Evolutionary conservation across 352 stramenopile species (phyloP), one percentile per base, ranked within the genome.

Genomic region (Pythium brachiatum): DNA sequence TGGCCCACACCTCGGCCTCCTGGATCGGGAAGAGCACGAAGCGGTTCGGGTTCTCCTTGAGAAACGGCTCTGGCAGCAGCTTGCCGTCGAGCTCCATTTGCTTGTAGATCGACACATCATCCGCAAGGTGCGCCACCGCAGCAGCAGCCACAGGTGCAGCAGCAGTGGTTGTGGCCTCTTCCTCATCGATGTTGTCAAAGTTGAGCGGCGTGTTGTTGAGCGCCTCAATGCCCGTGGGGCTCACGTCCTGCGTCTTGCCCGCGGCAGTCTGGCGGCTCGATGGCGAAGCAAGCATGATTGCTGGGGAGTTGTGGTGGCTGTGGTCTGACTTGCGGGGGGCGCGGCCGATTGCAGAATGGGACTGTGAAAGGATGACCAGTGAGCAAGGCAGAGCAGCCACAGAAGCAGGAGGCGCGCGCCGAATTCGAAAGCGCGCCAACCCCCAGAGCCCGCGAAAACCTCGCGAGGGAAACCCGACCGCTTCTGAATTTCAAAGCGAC

Each of bases 21-120:
- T 99, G 83, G 80, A 99, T 99, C 12, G 96, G 96, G 81, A 99
- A 99, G 18, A 99, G 80, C 62, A 99, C 96, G 74, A 99, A 99
- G 11, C 97, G 85, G 71, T 97, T 90, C 36, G 95, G 95, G 74
- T 99, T 99, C 72, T 98, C 95, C 27, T 81, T 76, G 2, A 99
- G 79, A 41, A 99, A 90, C 39, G 95, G 96, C 84, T 99, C 97
- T 8, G 72, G 69, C 53, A 67, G 39, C 18, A 97, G 69, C 72
- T 96, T 83, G 39, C 90, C 91, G 46, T 79, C 88, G 27, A 97
- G 58, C 70, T 98, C 92, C 57, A 81, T 78, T 44, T 72, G 74
- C 79, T 96, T 97, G 78, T 90, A 96, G 61, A 90, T 75, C 41
- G 85, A 92, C 78, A 90, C 88, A 7, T 51, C 31, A n/a, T 67